Evolutionary conservation across 2,329 filamentous ascomycete genomes (phyloP).

Genomic region (Truncatella angustata): DNA sequence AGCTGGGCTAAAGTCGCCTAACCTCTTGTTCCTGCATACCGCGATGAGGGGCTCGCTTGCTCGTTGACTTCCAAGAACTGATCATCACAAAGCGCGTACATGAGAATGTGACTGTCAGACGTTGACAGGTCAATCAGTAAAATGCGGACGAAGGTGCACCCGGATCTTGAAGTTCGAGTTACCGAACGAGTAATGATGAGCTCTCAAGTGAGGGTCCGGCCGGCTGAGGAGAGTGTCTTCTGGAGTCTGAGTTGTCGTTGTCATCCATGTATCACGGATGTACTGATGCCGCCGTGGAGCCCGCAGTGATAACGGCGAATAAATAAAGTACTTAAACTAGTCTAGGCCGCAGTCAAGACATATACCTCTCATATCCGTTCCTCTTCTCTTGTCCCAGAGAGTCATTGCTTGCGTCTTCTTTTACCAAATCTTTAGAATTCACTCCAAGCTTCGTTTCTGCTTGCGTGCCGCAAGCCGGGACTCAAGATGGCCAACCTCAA

Average conservation of each 20-base stretch:
- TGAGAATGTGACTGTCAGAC: too few relatives aligned
- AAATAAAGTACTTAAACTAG: slow-evolving; percentile 5
- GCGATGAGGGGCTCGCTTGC: slow-evolving; percentile 3
- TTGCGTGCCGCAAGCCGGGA: background rate
- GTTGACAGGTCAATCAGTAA: too few relatives aligned
- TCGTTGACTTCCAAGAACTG: background rate
- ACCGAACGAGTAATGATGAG: too few relatives aligned
- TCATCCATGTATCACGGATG: background rate
- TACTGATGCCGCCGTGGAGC: slow-evolving; percentile 5
- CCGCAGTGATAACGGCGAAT: background rate
- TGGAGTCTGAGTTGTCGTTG: background rate
- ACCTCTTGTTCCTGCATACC: background rate
- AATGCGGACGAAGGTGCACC: too few relatives aligned
- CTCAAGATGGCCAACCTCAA: slow-evolving; percentile 39
- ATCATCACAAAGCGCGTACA: background rate
- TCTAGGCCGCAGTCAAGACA: background rate
- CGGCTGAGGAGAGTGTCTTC: background rate
- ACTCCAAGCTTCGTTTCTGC: too few relatives aligned
- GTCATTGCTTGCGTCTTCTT: too few relatives aligned
- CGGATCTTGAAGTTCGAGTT: too few relatives aligned
- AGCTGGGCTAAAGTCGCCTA: slow-evolving; percentile 3
- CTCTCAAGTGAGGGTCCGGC: too few relatives aligned
- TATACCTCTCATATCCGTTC: background rate
- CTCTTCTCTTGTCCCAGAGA: too few relatives aligned
- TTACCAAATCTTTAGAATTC: too few relatives aligned